Base-by-base conservation (phyloP, 306 rosid species). In the Abrus precatorius region DNA sequence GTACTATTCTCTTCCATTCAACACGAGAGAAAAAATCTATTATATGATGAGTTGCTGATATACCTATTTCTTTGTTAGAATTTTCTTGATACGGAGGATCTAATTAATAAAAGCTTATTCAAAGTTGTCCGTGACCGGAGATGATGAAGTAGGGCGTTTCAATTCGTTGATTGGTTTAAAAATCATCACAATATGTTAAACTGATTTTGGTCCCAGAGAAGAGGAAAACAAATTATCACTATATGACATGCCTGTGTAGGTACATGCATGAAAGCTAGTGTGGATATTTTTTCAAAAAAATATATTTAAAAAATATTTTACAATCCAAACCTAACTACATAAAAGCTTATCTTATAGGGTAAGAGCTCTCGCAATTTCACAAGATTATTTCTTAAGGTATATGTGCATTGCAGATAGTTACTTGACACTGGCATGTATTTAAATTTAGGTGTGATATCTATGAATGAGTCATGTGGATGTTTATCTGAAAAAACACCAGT, bases 51-150 rank as follows among this genome's bases (percentile, higher is more conserved):
- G 12, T 61, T 45, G 49, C 29, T 13, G 5, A 34, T 50, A 50
- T 14, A 63, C 9, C 49, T 34, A 33, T 20, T 3, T 20, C 20
- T 76, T 71, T 40, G 62, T 40, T 49, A 28, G 84, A 64, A 38
- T 29, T 69, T 79, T 38, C 14, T 40, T 62, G 68, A 63, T 64
- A 33, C 33, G 74, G 50, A 41, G 41, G 60, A 64, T 72, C 73
- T 4, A 34, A 34, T 34, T 71, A 40, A 52, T 50, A 52, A 11
- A 5, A 33, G 5, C 10, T 5, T 54, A 32, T 73, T 81, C 84
- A 81, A 73, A 73, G 60, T 73, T 80, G 27, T 40, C 36, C 62
- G 45, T 48, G 74, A 63, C 74, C 1, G 43, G 50, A 54, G 74
- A 45, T 5, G 43, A 40, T 38, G 82, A 77, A 40, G 74, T 41